Evolutionary conservation across 371 early-diverging fungal species (phyloP).

Genomic region (Mucor mucedo): DNA sequence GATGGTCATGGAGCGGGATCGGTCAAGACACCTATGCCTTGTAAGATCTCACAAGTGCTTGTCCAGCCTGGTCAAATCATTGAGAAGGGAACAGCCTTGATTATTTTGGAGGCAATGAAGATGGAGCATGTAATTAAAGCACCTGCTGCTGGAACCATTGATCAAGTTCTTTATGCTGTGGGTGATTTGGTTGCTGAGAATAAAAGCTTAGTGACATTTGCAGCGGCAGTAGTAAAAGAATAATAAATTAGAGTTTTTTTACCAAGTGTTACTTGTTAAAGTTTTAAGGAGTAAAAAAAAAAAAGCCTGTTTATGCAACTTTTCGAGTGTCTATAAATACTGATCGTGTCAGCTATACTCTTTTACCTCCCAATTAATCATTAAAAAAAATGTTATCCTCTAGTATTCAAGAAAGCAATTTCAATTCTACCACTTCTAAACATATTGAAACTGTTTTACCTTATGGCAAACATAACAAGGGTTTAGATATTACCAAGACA

Average conservation of each 20-base stretch:
- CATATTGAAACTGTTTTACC: constrained; percentile 17
- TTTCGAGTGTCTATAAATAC: neutral
- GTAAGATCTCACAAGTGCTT: constrained; percentile 90
- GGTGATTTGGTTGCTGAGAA: constrained; percentile 93
- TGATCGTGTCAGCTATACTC: neutral
- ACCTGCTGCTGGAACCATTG: constrained; percentile 77
- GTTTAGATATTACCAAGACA: constrained; percentile 9
- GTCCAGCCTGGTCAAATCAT: constrained; percentile 84
- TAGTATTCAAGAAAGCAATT: constrained; percentile 14
- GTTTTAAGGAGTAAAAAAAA: constrained; percentile 10
- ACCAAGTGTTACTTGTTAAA: neutral
- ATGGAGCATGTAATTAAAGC: constrained; percentile 97
- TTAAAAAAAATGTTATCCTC: constrained; percentile 2
- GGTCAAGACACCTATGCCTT: constrained; percentile 94
- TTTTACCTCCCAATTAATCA: too few species aligned
- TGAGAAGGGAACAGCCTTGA: constrained; percentile 79
- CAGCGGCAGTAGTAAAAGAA: constrained; percentile 35
- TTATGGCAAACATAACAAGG: constrained; percentile 21
- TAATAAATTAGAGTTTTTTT: constrained; percentile 4
- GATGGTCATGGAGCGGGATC: constrained; percentile 66
- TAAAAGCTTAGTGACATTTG: constrained; percentile 81
- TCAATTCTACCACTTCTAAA: constrained; percentile 12
- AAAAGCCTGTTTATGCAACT: constrained; percentile 16
- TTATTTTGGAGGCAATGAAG: constrained; percentile 97
- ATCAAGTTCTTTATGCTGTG: constrained; percentile 75